Percentiles rank a stretch among this genome's conserved stretches.
Conservation (phyloP, 2,329 filamentous ascomycete species). For the Pseudocercospora cruenta region DNA sequence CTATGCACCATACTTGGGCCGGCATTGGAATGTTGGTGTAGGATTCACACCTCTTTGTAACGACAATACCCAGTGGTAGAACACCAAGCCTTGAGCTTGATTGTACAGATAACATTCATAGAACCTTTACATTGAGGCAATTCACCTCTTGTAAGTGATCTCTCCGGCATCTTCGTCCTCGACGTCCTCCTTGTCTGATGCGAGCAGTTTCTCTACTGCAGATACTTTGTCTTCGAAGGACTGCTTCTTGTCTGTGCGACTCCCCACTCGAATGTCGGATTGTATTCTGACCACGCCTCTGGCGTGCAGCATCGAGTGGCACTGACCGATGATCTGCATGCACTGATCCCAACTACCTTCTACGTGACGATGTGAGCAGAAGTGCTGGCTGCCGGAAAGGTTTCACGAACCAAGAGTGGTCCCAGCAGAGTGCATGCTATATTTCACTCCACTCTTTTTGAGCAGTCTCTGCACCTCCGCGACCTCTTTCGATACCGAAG, state of each 20-base stretch:
- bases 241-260: slow-evolving; percentile 84
- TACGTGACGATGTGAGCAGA: slow-evolving; percentile 42
- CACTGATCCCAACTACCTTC: slow-evolving; percentile 92
- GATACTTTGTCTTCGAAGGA: slow-evolving; percentile 78
- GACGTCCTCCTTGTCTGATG: slow-evolving; percentile 31
- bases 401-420: slow-evolving; percentile 79
- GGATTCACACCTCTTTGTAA: neutral
- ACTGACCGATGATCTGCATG: slow-evolving; percentile 82
- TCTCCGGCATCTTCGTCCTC: slow-evolving; percentile 9
- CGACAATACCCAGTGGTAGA: neutral
- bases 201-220: slow-evolving; percentile 59
- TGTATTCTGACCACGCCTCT: slow-evolving; percentile 82
- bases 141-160: slow-evolving; percentile 7
- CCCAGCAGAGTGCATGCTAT: slow-evolving; percentile 90
- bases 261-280: slow-evolving; percentile 83
- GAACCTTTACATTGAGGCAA: neutral
- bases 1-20: neutral
- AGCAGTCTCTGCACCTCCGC: slow-evolving; percentile 86
- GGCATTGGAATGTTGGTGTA: neutral
- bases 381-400: neutral
- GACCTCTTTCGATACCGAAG: slow-evolving; percentile 66
- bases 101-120: neutral
- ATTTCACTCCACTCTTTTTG: slow-evolving; percentile 76
- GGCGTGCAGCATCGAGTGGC: slow-evolving; percentile 73
- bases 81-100: neutral